These are phyloP conservation scores for Gracilaria vermiculophylla DNA, from an alignment of 23 red algal species.

Conservation along the genomic window DNA sequence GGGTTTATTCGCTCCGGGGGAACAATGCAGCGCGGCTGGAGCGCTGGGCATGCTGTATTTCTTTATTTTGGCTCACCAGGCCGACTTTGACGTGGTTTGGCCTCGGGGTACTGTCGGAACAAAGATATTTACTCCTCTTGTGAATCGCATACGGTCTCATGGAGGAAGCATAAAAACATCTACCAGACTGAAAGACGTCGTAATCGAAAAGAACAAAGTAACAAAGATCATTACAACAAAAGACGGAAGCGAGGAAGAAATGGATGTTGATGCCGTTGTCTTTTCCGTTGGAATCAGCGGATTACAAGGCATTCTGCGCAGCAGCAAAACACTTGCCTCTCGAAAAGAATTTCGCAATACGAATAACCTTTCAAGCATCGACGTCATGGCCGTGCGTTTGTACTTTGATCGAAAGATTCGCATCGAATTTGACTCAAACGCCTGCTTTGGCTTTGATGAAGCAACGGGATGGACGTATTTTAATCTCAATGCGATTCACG, in stretches of 20 bases:
- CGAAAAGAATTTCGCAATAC: conserved; percentile 62
- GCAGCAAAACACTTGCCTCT: conserved; percentile 56
- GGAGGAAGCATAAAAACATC: conserved; percentile 41
- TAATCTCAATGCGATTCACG: conserved; percentile 82
- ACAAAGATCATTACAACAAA: conserved; percentile 38
- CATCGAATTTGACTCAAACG: conserved; percentile 65
- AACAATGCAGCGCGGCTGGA: conserved; percentile 76
- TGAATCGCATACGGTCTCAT: conserved; percentile 30
- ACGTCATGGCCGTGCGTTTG: conserved; percentile 84
- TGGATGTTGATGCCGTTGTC: conserved; percentile 68
- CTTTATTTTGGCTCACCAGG: conserved; percentile 81
- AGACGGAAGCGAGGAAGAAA: neutral
- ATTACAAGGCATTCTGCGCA: conserved; percentile 66
- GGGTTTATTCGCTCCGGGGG: conserved; percentile 72
- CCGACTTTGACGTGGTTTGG: conserved; percentile 88
- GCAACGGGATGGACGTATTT: conserved; percentile 86
- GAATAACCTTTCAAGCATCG: conserved; percentile 69
- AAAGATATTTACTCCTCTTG: conserved; percentile 73
- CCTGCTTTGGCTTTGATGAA: conserved; percentile 79
- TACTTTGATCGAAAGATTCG: conserved; percentile 77
- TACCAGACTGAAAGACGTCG: conserved; percentile 65
- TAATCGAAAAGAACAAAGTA: conserved; percentile 16
- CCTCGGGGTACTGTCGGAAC: conserved; percentile 73
- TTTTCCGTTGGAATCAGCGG: conserved; percentile 84
- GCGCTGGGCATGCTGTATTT: conserved; percentile 79